Percentiles rank a stretch among this genome's conserved stretches.
phyloP scores from a whole-genome alignment of 2,329 filamentous ascomycete species.

The Helotiales sp. region DNA sequence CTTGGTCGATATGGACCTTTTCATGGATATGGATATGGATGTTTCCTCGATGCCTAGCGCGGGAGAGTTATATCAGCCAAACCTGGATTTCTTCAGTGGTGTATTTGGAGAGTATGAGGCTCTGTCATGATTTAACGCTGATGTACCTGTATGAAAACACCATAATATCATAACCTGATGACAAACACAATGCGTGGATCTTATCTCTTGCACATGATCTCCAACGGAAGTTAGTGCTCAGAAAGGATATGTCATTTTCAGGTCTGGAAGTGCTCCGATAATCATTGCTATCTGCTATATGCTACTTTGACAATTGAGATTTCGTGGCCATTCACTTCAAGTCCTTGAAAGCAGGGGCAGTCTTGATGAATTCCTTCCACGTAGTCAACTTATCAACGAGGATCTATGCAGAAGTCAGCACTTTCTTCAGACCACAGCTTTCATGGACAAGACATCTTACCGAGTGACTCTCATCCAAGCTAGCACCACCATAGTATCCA shows the following conservation, averaged over 20 bases:
- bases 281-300: too few relatives aligned
- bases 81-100: constrained; percentile 14
- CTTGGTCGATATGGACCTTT: constrained; percentile 20
- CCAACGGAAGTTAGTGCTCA: too few relatives aligned
- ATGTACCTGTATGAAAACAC: not conserved
- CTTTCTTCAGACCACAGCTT: not conserved
- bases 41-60: constrained; percentile 8
- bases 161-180: too few relatives aligned
- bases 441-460: constrained; percentile 15
- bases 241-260: too few relatives aligned
- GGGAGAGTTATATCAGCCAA: constrained; percentile 9
- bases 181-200: too few relatives aligned
- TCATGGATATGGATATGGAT: constrained; percentile 18
- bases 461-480: constrained; percentile 41
- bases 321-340: too few relatives aligned
- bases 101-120: constrained; percentile 2
- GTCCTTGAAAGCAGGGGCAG: constrained; percentile 36
- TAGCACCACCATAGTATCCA: constrained; percentile 52
- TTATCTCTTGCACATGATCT: too few relatives aligned
- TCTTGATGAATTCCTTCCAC: constrained; percentile 42
- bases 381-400: constrained; percentile 43
- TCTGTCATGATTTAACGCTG: not conserved
- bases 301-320: too few relatives aligned
- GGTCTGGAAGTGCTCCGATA: too few relatives aligned
- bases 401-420: constrained; percentile 24